A percentile compares a stretch with the other conserved stretches of the same genome.
These are phyloP conservation scores for Hyphopichia buzzinii DNA, from an alignment of 1,139 yeast species.

Conservation along the genomic window DNA sequence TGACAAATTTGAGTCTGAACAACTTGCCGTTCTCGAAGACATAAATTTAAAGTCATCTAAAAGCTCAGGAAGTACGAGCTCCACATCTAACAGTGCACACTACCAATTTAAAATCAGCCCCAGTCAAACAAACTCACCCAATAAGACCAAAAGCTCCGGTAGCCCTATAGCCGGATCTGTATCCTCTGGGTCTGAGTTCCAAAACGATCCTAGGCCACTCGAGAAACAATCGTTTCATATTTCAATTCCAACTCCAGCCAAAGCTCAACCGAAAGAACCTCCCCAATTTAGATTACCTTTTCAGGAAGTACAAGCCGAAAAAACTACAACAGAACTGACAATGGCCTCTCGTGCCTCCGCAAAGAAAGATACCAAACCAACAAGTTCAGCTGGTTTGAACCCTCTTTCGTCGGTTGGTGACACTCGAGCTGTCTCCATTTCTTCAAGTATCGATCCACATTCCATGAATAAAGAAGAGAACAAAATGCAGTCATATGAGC, in stretches of 20 bases:
- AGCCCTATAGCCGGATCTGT: constrained; percentile 2
- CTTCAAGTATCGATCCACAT: constrained; percentile 24
- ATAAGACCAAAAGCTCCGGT: neutral
- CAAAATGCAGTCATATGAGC: neutral
- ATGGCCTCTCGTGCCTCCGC: neutral
- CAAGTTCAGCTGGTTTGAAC: neutral
- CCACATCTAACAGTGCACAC: neutral
- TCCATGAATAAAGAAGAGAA: constrained; percentile 5
- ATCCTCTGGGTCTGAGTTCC: constrained; percentile 1
- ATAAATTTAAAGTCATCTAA: neutral
- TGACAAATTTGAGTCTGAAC: constrained; percentile 42
- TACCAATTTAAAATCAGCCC: neutral
- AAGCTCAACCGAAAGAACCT: constrained; percentile 30
- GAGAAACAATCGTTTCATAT: constrained; percentile 4
- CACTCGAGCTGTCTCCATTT: constrained; percentile 7
- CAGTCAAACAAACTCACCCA: neutral
- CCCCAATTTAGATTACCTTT: constrained; percentile 65
- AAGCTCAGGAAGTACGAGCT: neutral
- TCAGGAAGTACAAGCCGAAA: constrained; percentile 35
- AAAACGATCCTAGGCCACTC: neutral
- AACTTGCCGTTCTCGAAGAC: constrained; percentile 11
- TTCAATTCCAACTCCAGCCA: constrained; percentile 21
- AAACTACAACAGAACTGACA: neutral
- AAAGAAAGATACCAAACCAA: neutral
- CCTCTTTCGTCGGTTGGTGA: neutral